Evolutionary conservation across 768 basidiomycete species (phyloP).

Genomic region (Suillus ampliporus): DNA sequence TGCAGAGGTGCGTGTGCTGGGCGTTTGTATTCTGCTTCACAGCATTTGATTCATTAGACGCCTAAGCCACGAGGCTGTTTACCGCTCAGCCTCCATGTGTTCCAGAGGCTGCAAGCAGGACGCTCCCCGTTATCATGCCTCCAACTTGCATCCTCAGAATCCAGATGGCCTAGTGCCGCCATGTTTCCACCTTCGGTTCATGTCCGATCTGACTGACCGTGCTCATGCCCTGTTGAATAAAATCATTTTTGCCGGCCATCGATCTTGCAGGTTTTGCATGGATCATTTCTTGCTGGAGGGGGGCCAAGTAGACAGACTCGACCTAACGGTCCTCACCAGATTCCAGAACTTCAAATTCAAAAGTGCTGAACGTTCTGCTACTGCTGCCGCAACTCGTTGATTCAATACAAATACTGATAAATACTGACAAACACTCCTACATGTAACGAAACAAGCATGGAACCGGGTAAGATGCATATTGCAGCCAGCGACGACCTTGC

Average conservation of each 20-base stretch:
- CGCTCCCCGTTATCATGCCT: not conserved
- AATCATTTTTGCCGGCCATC: not conserved
- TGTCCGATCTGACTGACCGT: not conserved
- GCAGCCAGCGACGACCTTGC: no score
- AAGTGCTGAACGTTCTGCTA: no score
- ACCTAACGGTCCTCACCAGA: no score
- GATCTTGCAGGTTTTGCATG: not conserved
- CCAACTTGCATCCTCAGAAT: no score
- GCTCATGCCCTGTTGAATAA: not conserved
- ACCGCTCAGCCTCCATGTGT: not conserved
- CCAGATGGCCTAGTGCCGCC: no score
- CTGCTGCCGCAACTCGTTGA: no score
- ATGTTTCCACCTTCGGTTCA: not conserved
- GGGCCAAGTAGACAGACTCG: not conserved
- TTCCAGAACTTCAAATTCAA: no score
- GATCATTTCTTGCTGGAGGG: not conserved
- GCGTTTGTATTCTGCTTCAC: not conserved
- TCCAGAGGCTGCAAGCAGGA: not conserved
- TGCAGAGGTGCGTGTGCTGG: not conserved
- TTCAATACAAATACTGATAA: no score
- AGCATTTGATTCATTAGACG: not conserved
- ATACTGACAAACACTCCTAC: no score
- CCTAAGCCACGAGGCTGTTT: not conserved
- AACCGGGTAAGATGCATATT: no score
- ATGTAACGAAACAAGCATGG: no score